A percentile compares a stretch with the other conserved stretches of the same genome.
phyloP scores from a whole-genome alignment of 345 rosid genomes.

The Euphorbia lathyris region DNA sequence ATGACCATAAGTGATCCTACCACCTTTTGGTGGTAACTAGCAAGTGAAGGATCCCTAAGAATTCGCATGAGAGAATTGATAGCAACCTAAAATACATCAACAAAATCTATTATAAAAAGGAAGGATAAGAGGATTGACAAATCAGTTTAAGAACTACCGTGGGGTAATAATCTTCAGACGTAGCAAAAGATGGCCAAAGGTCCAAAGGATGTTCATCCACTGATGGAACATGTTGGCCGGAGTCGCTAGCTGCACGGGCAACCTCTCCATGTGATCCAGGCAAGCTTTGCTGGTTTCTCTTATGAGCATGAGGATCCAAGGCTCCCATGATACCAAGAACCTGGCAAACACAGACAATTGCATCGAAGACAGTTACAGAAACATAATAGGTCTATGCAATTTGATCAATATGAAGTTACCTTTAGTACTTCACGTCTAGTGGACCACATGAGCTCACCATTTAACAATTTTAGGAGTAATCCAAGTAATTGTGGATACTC shows the following conservation, averaged over 20 bases:
- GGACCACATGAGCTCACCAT: constrained; percentile 94
- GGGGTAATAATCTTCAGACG: constrained; percentile 94
- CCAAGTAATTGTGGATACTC: constrained; percentile 92
- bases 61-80: constrained; percentile 96
- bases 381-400: constrained; percentile 16
- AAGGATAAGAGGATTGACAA: constrained; percentile 18
- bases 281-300: constrained; percentile 74
- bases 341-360: constrained; percentile 34
- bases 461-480: constrained; percentile 88
- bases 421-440: constrained; percentile 97
- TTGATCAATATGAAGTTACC: constrained; percentile 44
- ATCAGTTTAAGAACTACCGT: constrained; percentile 50
- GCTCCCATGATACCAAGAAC: constrained; percentile 99
- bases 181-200: constrained; percentile 88
- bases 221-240: constrained; percentile 85
- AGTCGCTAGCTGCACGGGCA: constrained; percentile 80
- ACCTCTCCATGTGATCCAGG: constrained; percentile 90
- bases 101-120: constrained; percentile 19
- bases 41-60: constrained; percentile 94
- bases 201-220: constrained; percentile 88
- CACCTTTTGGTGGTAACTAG: constrained; percentile 95
- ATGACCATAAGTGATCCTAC: constrained; percentile 96
- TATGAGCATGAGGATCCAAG: constrained; percentile 92
- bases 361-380: constrained; percentile 19
- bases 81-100: constrained; percentile 64